These are phyloP conservation scores for Hydnum rufescens DNA, from an alignment of 768 basidiomycete genomes.

Conservation along the genomic window DNA sequence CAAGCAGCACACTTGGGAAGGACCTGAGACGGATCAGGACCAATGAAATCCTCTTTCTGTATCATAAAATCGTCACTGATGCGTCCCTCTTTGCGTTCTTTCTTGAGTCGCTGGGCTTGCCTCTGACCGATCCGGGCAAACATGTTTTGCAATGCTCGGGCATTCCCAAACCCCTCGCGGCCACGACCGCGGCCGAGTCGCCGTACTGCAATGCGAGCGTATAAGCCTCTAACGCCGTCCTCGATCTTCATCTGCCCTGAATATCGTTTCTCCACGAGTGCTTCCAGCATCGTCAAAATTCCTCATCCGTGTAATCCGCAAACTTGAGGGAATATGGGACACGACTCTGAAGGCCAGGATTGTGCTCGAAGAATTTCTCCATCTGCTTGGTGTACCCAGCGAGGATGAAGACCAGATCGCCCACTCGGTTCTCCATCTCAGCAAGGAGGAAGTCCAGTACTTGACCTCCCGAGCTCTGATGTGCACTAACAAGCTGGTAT, in stretches of 20 bases:
- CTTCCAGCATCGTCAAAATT: conserved; percentile 36
- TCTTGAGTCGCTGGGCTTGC: conserved; percentile 31
- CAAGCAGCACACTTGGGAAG: conserved; percentile 29
- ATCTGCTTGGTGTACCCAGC: conserved; percentile 54
- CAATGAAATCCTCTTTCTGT: conserved; percentile 37
- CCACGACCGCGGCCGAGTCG: conserved; percentile 43
- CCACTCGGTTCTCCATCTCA: conserved; percentile 54
- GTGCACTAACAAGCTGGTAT: conserved; percentile 36
- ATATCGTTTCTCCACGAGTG: conserved; percentile 27
- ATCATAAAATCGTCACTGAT: conserved; percentile 32
- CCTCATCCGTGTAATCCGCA: conserved; percentile 36
- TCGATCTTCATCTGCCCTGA: conserved; percentile 34
- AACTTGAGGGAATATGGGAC: conserved; percentile 43
- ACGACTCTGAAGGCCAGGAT: conserved; percentile 48
- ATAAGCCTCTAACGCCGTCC: conserved; percentile 33
- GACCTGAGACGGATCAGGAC: conserved; percentile 37
- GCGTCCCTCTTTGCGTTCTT: conserved; percentile 23
- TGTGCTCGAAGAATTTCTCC: conserved; percentile 62
- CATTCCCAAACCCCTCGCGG: conserved; percentile 45
- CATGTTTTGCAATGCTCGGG: conserved; percentile 36
- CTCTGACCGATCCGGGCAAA: conserved; percentile 28
- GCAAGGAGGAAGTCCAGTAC: conserved; percentile 52
- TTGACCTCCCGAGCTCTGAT: conserved; percentile 31
- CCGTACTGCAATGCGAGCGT: conserved; percentile 33
- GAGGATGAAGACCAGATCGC: conserved; percentile 44